Evolutionary conservation across 75 land plant genomes (phyloP), one percentile per base, ranked within the genome.

Genomic region (Picea sitchensis): DNA sequence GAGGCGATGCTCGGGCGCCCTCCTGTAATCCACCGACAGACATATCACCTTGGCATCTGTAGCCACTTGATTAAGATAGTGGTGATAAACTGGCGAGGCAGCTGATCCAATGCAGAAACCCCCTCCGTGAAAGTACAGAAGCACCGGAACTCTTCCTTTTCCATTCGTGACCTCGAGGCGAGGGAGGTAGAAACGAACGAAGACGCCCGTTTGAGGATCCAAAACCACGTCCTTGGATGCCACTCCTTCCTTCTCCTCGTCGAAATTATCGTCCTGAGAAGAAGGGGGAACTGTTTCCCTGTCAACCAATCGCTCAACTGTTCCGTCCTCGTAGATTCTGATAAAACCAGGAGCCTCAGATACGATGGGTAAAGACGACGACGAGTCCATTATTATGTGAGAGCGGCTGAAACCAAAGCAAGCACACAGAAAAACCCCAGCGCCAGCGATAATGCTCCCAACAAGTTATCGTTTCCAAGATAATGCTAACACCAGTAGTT

Each of bases 101-200:
- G 89, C 83, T 23, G 85, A 77, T 34, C 67, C 80, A 58, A 82
- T 11, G 67, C 73, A 77, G 80, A 91, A 91, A 38, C 80, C 87
- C 13, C 56, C 89, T 54, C 89, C 93, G 58, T 91, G 93, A 87
- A 74, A 80, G 84, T 85, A 83, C 54, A 91, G 47, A 17, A 91
- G 58, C 12, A 91, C 58, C 44, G 93, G 87, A 18, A 34, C 73
- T 73, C 38, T 58, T 67, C 17, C 18, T 47, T 23, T 20, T 12
- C 56, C 56, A 9, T 21, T 65, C 56, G 59, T 20, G 79, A 82
- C 34, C 81, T 68, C 56, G 18, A 59, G 38, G 1, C 23, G 61
- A 36, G 96, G 96, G 56, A 80, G 71, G 69, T 82, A 94, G 26
- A 94, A 31, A 0, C 96, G 86, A 36, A 79, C 89, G 59, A 88